Evolutionary conservation across 805 yeast genomes (phyloP).

Genomic region (Wickerhamiella kazuoi): DNA sequence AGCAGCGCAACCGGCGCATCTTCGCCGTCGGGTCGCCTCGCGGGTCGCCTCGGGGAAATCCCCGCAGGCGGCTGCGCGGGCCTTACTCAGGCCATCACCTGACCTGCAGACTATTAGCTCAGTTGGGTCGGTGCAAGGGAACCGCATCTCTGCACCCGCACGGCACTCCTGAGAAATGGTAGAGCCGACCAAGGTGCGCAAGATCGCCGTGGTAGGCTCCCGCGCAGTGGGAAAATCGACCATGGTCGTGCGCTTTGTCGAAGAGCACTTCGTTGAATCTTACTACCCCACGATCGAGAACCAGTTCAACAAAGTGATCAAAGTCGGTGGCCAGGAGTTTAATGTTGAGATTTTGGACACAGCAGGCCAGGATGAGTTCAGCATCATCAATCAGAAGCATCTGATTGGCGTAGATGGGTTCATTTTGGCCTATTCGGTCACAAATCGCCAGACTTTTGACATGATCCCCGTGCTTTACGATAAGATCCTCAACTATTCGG

Average conservation of each 20-base stretch:
- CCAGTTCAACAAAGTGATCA: constrained; percentile 55
- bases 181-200: constrained; percentile 26
- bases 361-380: constrained; percentile 85
- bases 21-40: no score
- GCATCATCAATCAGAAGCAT: constrained; percentile 61
- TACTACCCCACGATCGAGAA: constrained; percentile 87
- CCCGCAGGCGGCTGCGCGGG: no score
- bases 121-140: no score
- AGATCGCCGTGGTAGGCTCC: constrained; percentile 74
- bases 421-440: constrained; percentile 63
- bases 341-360: constrained; percentile 77
- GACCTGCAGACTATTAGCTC: no score
- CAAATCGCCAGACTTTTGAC: constrained; percentile 61
- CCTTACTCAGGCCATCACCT: constrained; percentile 13
- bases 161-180: constrained; percentile 11
- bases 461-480: constrained; percentile 61
- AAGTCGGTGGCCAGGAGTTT: constrained; percentile 55
- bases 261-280: constrained; percentile 71
- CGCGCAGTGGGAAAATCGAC: constrained; percentile 79
- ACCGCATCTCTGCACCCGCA: no score
- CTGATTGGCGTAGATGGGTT: constrained; percentile 73
- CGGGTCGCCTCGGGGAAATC: no score
- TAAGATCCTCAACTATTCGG: constrained; percentile 51
- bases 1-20: no score
- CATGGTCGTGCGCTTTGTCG: constrained; percentile 67